A percentile compares a stretch with the other conserved stretches of the same genome.
phyloP scores from a whole-genome alignment of 768 basidiomycete genomes.

The Lentinula sp. region DNA sequence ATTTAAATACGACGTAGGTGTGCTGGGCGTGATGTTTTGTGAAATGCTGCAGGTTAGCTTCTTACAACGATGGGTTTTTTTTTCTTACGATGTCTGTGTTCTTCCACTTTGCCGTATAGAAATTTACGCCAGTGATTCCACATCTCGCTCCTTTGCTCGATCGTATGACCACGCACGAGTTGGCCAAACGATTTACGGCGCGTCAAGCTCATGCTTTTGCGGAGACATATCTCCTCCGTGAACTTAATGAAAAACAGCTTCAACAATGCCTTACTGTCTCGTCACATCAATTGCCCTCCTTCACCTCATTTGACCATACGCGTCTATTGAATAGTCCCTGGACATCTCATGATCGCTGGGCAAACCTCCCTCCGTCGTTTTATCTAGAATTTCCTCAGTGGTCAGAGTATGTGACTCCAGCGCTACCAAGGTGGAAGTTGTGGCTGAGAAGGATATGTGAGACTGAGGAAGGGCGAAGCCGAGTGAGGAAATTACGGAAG shows the following conservation, averaged over 20 bases:
- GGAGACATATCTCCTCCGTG: neutral
- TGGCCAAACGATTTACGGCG: slow-evolving; percentile 10
- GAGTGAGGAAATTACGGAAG: neutral
- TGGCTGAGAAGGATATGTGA: neutral
- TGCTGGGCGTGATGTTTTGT: slow-evolving; percentile 10
- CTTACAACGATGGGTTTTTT: neutral
- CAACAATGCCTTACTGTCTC: neutral
- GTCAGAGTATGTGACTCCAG: neutral
- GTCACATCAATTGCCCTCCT: neutral
- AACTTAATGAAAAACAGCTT: neutral
- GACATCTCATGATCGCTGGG: neutral
- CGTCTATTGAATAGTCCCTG: neutral
- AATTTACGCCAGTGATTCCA: slow-evolving; percentile 5
- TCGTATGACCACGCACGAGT: slow-evolving; percentile 11
- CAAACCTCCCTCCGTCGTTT: neutral
- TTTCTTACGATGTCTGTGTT: neutral
- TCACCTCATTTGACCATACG: neutral
- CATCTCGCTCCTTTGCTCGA: slow-evolving; percentile 12
- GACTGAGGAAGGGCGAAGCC: neutral
- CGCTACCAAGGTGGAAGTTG: neutral
- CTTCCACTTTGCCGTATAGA: neutral
- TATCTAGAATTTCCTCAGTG: neutral
- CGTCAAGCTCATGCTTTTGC: slow-evolving; percentile 9
- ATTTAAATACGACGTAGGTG: slow-evolving; percentile 11
- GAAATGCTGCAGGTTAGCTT: slow-evolving; percentile 2